Conservation (phyloP, 1,139 yeast genomes). For the Pichia sp. region DNA sequence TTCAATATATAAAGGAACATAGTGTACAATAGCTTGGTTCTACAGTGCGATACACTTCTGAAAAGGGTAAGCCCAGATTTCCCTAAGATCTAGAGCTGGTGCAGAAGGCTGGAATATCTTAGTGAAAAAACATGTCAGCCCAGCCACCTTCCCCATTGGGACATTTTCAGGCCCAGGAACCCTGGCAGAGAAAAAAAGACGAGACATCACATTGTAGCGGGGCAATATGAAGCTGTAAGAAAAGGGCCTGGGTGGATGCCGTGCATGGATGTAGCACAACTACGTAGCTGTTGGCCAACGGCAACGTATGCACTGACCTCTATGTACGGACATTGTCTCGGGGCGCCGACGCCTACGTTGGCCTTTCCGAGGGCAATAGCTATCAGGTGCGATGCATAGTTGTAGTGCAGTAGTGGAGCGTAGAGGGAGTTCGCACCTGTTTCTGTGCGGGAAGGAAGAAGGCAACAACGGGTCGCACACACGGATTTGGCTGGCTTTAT, state of each 20-base stretch:
- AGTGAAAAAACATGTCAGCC: constrained; percentile 7
- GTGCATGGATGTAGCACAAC: not conserved
- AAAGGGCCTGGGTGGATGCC: not conserved
- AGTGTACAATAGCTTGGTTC: not conserved
- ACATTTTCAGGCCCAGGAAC: not conserved
- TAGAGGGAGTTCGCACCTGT: not conserved
- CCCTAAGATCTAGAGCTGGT: not conserved
- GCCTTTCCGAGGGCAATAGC: not conserved
- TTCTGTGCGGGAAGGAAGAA: not conserved
- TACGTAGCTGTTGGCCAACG: not conserved
- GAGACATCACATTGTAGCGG: not conserved
- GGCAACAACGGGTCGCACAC: not conserved
- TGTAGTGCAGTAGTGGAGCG: not conserved
- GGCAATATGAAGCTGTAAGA: not conserved
- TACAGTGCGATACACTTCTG: not conserved
- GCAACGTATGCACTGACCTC: too few species aligned
- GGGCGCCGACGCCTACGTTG: not conserved
- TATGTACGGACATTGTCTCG: too few species aligned
- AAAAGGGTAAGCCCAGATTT: not conserved
- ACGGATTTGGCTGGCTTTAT: constrained; percentile 2
- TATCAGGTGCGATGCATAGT: not conserved
- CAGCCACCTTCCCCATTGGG: constrained; percentile 20
- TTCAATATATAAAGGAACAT: not conserved
- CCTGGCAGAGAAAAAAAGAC: not conserved
- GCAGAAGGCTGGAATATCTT: not conserved